Conservation (phyloP, 1,139 yeast genomes). For the Diutina catenulata region DNA sequence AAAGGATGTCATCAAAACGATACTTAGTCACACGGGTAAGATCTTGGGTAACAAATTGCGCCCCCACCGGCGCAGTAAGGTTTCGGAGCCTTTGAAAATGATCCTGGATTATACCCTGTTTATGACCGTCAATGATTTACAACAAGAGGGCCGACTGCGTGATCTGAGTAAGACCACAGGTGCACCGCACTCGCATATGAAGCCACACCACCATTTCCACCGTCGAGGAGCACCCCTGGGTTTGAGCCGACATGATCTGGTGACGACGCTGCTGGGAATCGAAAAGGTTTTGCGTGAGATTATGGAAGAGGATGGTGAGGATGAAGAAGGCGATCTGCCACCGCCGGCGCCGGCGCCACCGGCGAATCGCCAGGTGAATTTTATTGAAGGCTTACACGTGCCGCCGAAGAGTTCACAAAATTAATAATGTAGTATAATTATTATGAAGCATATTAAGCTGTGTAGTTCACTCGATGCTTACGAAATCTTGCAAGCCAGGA, state of each 20-base stretch:
- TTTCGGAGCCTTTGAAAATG: slow-evolving; percentile 31
- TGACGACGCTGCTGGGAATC: slow-evolving; percentile 3
- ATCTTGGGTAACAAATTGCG: slow-evolving; percentile 69
- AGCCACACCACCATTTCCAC: not conserved
- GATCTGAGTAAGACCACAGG: not conserved
- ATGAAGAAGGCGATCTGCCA: no score
- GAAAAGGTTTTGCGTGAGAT: slow-evolving; percentile 4
- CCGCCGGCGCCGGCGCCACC: no score
- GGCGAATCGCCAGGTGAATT: no score
- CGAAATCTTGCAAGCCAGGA: no score
- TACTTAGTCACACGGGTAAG: slow-evolving; percentile 68
- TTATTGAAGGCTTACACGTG: no score
- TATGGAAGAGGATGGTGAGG: not conserved
- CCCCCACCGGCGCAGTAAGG: slow-evolving; percentile 22
- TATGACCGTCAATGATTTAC: slow-evolving; percentile 30
- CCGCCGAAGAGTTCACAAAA: no score
- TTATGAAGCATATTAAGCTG: no score
- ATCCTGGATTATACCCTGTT: slow-evolving; percentile 27
- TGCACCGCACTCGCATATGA: not conserved
- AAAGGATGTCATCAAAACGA: slow-evolving; percentile 56
- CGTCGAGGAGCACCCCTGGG: not conserved
- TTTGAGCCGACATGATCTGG: not conserved
- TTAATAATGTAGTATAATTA: no score
- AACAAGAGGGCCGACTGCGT: slow-evolving; percentile 9
- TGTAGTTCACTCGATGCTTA: no score